Evolutionary conservation across 2,329 filamentous ascomycete genomes (phyloP).

Genomic region (Leptosphaerulina australis): DNA sequence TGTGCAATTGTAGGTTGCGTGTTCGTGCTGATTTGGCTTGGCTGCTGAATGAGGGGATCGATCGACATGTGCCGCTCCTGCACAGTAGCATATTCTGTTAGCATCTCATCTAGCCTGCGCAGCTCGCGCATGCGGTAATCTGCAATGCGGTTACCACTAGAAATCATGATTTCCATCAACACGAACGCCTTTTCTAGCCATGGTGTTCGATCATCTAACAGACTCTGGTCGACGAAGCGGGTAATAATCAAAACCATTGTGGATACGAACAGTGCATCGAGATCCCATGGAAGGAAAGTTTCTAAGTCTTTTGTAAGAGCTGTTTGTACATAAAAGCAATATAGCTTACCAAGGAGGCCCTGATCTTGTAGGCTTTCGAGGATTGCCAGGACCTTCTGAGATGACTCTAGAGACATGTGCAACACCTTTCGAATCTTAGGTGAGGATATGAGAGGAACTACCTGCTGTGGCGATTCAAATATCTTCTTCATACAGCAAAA

Average conservation of each 20-base stretch:
- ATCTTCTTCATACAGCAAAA: slow-evolving; percentile 53
- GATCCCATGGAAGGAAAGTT: slow-evolving; percentile 57
- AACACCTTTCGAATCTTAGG: slow-evolving; percentile 49
- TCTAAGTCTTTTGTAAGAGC: too few species aligned
- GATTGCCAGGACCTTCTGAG: slow-evolving; percentile 53
- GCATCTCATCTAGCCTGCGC: slow-evolving; percentile 53
- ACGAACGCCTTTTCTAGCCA: slow-evolving; percentile 53
- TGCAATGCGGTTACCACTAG: slow-evolving; percentile 56
- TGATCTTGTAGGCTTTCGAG: slow-evolving; percentile 55
- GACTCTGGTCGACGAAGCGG: slow-evolving; percentile 38
- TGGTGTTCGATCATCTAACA: slow-evolving; percentile 41
- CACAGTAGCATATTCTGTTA: slow-evolving; percentile 37
- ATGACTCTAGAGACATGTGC: slow-evolving; percentile 53
- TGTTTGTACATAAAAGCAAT: not conserved
- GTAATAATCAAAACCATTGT: slow-evolving; percentile 52
- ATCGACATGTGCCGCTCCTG: slow-evolving; percentile 13
- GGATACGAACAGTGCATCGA: slow-evolving; percentile 55
- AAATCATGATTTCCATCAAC: slow-evolving; percentile 57
- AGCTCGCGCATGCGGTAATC: slow-evolving; percentile 54
- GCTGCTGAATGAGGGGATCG: slow-evolving; percentile 10
- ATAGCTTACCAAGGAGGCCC: slow-evolving; percentile 53
- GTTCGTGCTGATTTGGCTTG: slow-evolving; percentile 8
- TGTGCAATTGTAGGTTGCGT: not conserved
- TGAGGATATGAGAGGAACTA: slow-evolving; percentile 44
- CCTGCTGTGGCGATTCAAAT: slow-evolving; percentile 37